Evolutionary conservation across 1,284 basidiomycete species (phyloP).

Genomic region (Heterobasidion parviporum): DNA sequence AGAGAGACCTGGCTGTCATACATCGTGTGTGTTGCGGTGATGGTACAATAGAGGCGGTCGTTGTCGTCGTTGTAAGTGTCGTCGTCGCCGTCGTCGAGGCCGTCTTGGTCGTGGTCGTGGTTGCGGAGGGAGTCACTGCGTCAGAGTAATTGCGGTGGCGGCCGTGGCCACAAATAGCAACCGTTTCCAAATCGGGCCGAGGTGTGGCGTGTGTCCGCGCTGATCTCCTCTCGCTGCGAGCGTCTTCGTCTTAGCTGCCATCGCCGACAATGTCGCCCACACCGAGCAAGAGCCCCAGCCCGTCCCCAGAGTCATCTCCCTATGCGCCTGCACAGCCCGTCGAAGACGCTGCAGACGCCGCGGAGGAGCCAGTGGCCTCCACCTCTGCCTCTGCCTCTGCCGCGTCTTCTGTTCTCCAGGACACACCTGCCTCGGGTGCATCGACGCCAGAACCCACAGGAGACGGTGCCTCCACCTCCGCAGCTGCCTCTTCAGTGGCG

Average conservation of each 20-base stretch:
- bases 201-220: not conserved
- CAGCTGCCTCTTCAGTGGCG: constrained; percentile 8
- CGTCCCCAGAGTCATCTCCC: constrained; percentile 3
- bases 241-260: not conserved
- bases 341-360: constrained; percentile 6
- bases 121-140: not conserved
- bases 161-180: not conserved
- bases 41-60: not conserved
- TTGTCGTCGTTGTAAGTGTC: not conserved
- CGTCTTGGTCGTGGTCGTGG: not conserved
- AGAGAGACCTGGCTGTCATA: constrained; percentile 3
- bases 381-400: constrained; percentile 1
- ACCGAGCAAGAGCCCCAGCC: constrained; percentile 4
- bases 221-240: not conserved
- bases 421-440: not conserved
- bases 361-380: not conserved
- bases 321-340: not conserved
- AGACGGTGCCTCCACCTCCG: constrained; percentile 2
- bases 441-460: constrained; percentile 2
- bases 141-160: not conserved
- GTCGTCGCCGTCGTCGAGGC: not conserved
- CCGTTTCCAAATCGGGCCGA: not conserved
- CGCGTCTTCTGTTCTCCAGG: not conserved
- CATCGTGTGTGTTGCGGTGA: not conserved
- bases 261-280: constrained; percentile 8